Evolutionary conservation across 495 filamentous ascomycete genomes (phyloP), one percentile per base, ranked within the genome.

Genomic region (Articulospora tetracladia): DNA sequence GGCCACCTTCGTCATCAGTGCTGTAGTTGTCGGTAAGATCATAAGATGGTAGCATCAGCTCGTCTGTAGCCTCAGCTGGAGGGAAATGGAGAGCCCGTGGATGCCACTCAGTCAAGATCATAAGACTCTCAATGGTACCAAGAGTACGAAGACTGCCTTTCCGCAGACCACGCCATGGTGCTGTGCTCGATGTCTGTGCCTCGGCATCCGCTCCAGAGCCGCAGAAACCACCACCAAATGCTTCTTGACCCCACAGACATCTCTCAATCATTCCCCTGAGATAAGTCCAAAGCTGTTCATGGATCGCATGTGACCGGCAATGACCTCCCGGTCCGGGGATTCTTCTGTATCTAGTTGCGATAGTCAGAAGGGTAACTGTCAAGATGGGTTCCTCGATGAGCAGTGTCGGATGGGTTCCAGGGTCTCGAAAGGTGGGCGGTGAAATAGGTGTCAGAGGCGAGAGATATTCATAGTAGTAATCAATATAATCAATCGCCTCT

Each of bases 61-160:
- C 81, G 59, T 84, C 81, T n/a, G 79, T 83, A 13, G 81, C 81
- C 58, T 96, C 92, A 53, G 87, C 86, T 1, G 95, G 93, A 25
- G 94, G 95, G 70, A 98, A 98, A 70, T 98, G 95, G 47, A 98
- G 82, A 28, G 92, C 91, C 4, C 92, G 82, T 15, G 95, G 95
- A 73, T 98, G 94, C 91, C 94, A 98, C 65, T 98, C 94, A 11
- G 92, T 97, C 49, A 98, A 76, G 27, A 98, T 87, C 77, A 98
- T 82, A 24, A 98, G 73, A 20, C 90, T 92, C 75, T 98, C 95
- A 48, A 98, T 88, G 0, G 94, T 97, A 3, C 94, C 94, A 6
- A 98, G 75, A 1, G 93, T 96, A 39, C 94, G 82, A 39, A 98
- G 77, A 59, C 89, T 87, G 30, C 93, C 92, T 71, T 87, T 91